Evolutionary conservation across 1,139 yeast genomes (phyloP).

Genomic region (Candida sanyaensis): DNA sequence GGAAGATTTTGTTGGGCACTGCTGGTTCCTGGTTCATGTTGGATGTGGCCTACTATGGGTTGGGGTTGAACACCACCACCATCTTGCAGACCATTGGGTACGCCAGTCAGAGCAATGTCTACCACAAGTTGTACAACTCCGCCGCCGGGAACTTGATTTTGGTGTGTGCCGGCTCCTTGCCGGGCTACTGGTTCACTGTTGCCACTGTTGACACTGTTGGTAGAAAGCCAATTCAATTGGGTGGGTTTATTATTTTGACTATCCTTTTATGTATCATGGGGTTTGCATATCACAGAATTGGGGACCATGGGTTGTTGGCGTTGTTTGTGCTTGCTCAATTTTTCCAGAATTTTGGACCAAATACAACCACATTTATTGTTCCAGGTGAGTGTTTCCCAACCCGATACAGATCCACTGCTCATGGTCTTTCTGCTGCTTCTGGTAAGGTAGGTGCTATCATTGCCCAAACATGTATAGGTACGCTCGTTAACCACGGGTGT

Average conservation of each 20-base stretch:
- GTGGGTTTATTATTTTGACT: conserved; percentile 72
- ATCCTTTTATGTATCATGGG: conserved; percentile 71
- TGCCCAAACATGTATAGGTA: conserved; percentile 90
- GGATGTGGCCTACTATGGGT: conserved; percentile 94
- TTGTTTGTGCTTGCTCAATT: conserved; percentile 77
- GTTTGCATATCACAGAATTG: conserved; percentile 70
- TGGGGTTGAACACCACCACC: conserved; percentile 75
- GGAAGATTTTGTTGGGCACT: conserved; percentile 85
- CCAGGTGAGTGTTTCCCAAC: conserved; percentile 99
- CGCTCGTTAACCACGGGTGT: conserved; percentile 78
- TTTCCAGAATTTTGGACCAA: conserved; percentile 92
- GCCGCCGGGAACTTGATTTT: conserved; percentile 89
- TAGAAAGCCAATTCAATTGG: conserved; percentile 77
- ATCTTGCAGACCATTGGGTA: conserved; percentile 85
- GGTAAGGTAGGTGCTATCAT: conserved; percentile 98
- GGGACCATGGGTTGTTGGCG: conserved; percentile 65
- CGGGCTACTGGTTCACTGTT: conserved; percentile 85
- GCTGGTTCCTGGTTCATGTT: conserved; percentile 96
- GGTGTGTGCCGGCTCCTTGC: conserved; percentile 88
- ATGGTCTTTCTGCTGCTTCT: conserved; percentile 93
- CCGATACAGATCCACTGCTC: conserved; percentile 96
- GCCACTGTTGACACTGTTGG: conserved; percentile 79
- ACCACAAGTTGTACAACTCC: conserved; percentile 66
- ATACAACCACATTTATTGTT: conserved; percentile 90
- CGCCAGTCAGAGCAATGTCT: conserved; percentile 68